Conservation (phyloP, 371 early-diverging fungal species). For the Mucor lusitanicus region DNA sequence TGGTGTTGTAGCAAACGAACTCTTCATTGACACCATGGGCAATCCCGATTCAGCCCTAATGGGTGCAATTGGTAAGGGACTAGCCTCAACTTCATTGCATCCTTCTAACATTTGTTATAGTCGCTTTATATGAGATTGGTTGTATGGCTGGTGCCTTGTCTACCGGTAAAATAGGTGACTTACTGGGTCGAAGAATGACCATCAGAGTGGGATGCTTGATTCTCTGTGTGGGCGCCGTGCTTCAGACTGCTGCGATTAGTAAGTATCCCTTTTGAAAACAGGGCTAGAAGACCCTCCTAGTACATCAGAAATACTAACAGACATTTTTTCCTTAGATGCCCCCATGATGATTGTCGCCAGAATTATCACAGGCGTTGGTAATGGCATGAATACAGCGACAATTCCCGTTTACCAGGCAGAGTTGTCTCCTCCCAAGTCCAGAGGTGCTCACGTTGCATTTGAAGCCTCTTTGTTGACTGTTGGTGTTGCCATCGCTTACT, state of each 20-base stretch:
- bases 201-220: slow-evolving; percentile 36
- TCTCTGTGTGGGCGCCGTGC: slow-evolving; percentile 35
- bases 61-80: slow-evolving; percentile 19
- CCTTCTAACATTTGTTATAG: too few relatives aligned
- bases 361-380: slow-evolving; percentile 59
- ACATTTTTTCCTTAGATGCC: slow-evolving; percentile 2
- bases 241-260: slow-evolving; percentile 39
- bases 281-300: too few relatives aligned
- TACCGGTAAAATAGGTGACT: slow-evolving; percentile 29
- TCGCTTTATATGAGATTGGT: background rate
- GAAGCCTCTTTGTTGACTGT: slow-evolving; percentile 36
- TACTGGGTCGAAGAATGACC: slow-evolving; percentile 33
- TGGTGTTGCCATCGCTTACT: slow-evolving; percentile 45
- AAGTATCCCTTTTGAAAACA: too few relatives aligned
- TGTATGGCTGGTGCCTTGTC: slow-evolving; percentile 35
- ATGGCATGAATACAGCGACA: slow-evolving; percentile 54
- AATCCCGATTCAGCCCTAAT: slow-evolving; percentile 25
- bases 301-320: background rate
- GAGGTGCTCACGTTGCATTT: slow-evolving; percentile 41
- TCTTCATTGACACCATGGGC: slow-evolving; percentile 30
- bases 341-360: slow-evolving; percentile 49
- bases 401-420: slow-evolving; percentile 56
- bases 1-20: slow-evolving; percentile 30
- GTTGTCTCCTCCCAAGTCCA: slow-evolving; percentile 49
- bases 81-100: too few relatives aligned